Base-by-base conservation (phyloP, 2,329 filamentous ascomycete genomes). In the Paecilomyces variotii region DNA sequence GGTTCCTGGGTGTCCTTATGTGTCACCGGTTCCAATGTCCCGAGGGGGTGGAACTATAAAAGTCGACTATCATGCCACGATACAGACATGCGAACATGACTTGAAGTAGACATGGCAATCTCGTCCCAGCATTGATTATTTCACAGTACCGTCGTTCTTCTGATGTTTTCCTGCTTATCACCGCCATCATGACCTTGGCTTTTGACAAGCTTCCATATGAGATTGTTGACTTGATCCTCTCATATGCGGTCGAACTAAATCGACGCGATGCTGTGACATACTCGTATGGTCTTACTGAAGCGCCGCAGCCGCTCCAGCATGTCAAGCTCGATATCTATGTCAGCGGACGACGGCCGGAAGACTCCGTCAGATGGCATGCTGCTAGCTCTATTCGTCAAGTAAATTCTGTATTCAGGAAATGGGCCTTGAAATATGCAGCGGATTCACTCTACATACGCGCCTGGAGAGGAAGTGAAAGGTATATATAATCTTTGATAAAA, bases 381-480 rank as follows among this genome's bases (percentile, higher is more conserved):
- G 79, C 78, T 26, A 69, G 73, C 32, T 70, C 76, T 14, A 75
- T 83, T 55, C 77, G 81, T 50, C 74, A 76, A 12, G 80, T 81
- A 28, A 81, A 78, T 70, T 72, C 72, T 57, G 64, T 67, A 60
- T 83, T 80, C 80, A 80, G 82, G 65, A 73, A 80, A 56, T 83
- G 81, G 81, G 75, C 79, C 24, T 67, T 82, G 60, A 72, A 74
- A 45, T 80, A 81, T 68, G 77, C 79, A 59, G 69, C 82, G 65
- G 77, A 76, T 64, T 76, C 79, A 55, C 69, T 83, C 56, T 81
- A 80, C 63, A 77, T 82, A 61, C 76, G 78, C 50, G 72, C 76
- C 49, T 82, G 81, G 80, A 79, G 78, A 66, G 80, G 81, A 35
- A 71, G 70, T 52, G 76, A 83, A 72, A 71, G 80, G 70, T 82